phyloP scores from a whole-genome alignment of 2,329 filamentous ascomycete genomes.

The Fusarium kyushuense region DNA sequence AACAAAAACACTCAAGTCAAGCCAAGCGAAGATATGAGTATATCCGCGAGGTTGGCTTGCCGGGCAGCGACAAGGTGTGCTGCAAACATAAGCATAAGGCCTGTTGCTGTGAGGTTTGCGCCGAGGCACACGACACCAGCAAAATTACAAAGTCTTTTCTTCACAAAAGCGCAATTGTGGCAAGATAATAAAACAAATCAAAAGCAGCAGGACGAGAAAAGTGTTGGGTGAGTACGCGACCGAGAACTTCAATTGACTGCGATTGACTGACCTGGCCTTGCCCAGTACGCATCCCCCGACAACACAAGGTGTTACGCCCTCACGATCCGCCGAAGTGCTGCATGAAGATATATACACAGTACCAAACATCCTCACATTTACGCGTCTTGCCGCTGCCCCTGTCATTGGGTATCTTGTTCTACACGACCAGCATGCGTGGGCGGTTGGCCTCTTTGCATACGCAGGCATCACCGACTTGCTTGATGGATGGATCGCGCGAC shows the following conservation, averaged over 20 bases:
- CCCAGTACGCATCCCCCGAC: slow-evolving; percentile 15
- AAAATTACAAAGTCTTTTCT: slow-evolving; percentile 35
- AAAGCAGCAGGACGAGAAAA: slow-evolving; percentile 20
- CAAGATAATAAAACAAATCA: slow-evolving; percentile 33
- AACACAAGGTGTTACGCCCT: background rate
- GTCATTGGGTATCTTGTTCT: slow-evolving; percentile 90
- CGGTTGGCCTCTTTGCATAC: slow-evolving; percentile 89
- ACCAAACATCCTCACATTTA: slow-evolving; percentile 93
- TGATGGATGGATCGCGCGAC: slow-evolving; percentile 92
- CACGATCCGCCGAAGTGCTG: slow-evolving; percentile 23
- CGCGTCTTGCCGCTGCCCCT: slow-evolving; percentile 84
- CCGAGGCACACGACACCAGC: slow-evolving; percentile 10
- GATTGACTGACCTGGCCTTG: slow-evolving; percentile 6
- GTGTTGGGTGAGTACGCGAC: slow-evolving; percentile 3
- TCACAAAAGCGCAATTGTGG: slow-evolving; percentile 40
- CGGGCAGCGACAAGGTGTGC: slow-evolving; percentile 19
- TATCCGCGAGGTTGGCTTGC: slow-evolving; percentile 35
- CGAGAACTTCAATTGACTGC: background rate
- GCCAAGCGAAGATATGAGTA: slow-evolving; percentile 22
- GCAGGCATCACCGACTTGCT: slow-evolving; percentile 91
- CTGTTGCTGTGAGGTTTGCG: slow-evolving; percentile 18
- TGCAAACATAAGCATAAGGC: slow-evolving; percentile 12
- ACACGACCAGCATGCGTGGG: slow-evolving; percentile 81
- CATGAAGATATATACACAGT: slow-evolving; percentile 95
- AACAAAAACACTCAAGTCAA: slow-evolving; percentile 11